Evolutionary conservation across 495 filamentous ascomycete species (phyloP), one percentile per base, ranked within the genome.

Genomic region (Hyaloscypha hepaticicola): DNA sequence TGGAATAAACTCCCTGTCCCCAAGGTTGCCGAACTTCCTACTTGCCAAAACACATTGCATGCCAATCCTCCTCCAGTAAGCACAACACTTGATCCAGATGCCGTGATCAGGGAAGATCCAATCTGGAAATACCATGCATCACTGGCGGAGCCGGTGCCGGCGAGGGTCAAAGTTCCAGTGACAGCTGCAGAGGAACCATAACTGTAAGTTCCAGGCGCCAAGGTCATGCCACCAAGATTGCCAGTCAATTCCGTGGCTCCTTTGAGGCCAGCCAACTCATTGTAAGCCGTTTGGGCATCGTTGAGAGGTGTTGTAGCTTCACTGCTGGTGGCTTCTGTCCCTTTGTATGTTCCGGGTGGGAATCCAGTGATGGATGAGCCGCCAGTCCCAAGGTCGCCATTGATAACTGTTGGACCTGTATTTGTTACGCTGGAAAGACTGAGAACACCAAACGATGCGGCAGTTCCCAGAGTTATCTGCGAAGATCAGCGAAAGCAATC

Each of bases 11-110:
- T 55, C 8, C 31, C 26, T 8, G 29, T 26, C 1, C 60, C 60
- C 26, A 63, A 27, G 1, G 60, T 63, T 12, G 62, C 62, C 24
- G 53, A 58, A 26, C 55, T 22, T 26, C 53, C 62, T 3, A 65
- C 62, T 24, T 51, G 24, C 62, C 62, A 65, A n/a, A 45, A 48
- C 22, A 65, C 62, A 56, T 60, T 60, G 33, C 41, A 57, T 29
- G 62, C 49, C 55, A 11, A 22, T 21, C 28, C 62, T 26, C 62
- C 62, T 33, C 34, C 53, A 49, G 62, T 65, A 3, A 65, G 24
- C 21, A 65, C 11, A 31, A 65, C 55, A 41, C 38, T 41, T 11
- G 38, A 41, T 1, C 34, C 33, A 22, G 16, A 4, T 3, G 52
- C 6, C 3, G 27, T 21, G n/a, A 50, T 28, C 12, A 65, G 22